phyloP scores from a whole-genome alignment of 2,329 filamentous ascomycete species.

The Emericellopsis cladophorae region DNA sequence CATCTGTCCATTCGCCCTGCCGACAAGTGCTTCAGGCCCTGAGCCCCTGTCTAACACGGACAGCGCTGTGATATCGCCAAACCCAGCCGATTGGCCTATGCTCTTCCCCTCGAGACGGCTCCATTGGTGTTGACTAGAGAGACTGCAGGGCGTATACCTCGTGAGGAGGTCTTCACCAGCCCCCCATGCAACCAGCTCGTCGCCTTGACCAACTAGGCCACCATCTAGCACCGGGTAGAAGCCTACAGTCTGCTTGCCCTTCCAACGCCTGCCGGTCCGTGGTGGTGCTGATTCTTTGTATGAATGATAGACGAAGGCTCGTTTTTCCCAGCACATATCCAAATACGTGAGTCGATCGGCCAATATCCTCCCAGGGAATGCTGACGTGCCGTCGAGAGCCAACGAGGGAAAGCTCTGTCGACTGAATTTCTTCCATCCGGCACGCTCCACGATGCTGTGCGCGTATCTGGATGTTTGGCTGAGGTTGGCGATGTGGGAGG shows the following conservation, averaged over 20 bases:
- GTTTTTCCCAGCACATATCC: conserved; percentile 39
- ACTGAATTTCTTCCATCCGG: conserved; percentile 38
- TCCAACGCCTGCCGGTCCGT: conserved; percentile 7
- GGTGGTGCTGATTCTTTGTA: conserved; percentile 8
- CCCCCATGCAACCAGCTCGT: conserved; percentile 37
- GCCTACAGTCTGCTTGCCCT: conserved; percentile 17
- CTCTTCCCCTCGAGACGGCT: conserved; percentile 21
- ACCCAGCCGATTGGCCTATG: conserved; percentile 26
- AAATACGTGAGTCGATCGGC: conserved; percentile 36
- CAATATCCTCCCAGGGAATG: conserved; percentile 11
- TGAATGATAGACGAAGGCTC: conserved; percentile 23
- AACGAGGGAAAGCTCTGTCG: conserved; percentile 23
- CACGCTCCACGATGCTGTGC: conserved; percentile 21
- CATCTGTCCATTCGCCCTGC: conserved; percentile 36
- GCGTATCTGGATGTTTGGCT: conserved; percentile 23
- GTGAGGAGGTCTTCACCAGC: conserved; percentile 37
- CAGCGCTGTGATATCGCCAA: conserved; percentile 36
- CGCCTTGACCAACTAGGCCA: conserved; percentile 16
- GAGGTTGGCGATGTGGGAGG: conserved; percentile 31
- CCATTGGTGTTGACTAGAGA: conserved; percentile 18
- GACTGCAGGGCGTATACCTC: conserved; percentile 18
- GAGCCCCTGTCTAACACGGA: conserved; percentile 24
- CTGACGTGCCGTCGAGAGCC: too few relatives aligned
- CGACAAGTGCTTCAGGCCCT: conserved; percentile 25
- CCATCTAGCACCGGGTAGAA: conserved; percentile 38